Evolutionary conservation across 805 yeast genomes (phyloP).

Genomic region (Yarrowia sp.): DNA sequence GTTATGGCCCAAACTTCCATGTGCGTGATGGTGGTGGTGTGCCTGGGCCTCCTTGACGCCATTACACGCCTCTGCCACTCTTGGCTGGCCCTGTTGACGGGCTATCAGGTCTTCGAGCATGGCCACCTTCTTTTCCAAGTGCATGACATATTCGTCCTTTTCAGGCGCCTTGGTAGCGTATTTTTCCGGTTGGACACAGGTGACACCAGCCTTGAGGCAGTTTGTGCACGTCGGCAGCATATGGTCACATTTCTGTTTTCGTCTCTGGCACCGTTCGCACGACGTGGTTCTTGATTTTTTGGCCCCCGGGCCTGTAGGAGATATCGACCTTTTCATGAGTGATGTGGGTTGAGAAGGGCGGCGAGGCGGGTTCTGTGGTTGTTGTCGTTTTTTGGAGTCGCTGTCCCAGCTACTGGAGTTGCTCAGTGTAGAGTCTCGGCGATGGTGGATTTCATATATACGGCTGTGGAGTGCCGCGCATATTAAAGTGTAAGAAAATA

Average conservation of each 20-base stretch:
- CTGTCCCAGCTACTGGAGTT: not conserved
- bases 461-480: conserved; percentile 25
- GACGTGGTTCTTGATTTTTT: conserved; percentile 32
- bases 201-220: conserved; percentile 59
- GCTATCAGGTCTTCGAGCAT: conserved; percentile 45
- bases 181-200: conserved; percentile 62
- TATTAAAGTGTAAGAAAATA: conserved; percentile 13
- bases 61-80: not conserved
- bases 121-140: conserved; percentile 54
- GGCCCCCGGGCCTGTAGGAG: conserved; percentile 11
- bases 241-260: conserved; percentile 52
- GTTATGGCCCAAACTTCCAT: not conserved
- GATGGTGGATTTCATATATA: conserved; percentile 1
- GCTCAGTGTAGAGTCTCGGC: not conserved
- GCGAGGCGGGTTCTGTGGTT: not conserved
- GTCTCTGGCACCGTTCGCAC: conserved; percentile 32
- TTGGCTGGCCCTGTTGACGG: conserved; percentile 26
- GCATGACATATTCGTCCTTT: conserved; percentile 56
- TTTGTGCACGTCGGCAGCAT: conserved; percentile 62
- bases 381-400: not conserved
- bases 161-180: conserved; percentile 46
- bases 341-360: not conserved
- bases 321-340: conserved; percentile 17
- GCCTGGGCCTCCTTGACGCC: not conserved
- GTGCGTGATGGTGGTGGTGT: not conserved